Percentiles rank a stretch among this genome's conserved stretches.
phyloP scores from a whole-genome alignment of 2,329 filamentous ascomycete species.

The Alternaria sp. region DNA sequence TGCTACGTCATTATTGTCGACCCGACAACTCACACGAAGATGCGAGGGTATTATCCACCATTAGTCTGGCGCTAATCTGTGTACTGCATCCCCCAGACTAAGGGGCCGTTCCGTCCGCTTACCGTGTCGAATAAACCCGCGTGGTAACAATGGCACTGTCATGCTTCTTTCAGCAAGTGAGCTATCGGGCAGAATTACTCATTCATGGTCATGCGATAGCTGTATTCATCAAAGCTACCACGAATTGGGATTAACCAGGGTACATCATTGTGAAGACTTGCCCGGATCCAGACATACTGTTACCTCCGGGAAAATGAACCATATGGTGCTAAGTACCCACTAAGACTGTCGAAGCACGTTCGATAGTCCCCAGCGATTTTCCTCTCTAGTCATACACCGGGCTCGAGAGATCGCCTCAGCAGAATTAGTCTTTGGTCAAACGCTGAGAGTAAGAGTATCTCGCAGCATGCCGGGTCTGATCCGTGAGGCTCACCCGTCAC shows the following conservation, averaged over 20 bases:
- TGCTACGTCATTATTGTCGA: neutral
- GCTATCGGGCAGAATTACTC: neutral
- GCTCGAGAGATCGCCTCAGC: neutral
- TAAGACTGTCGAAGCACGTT: neutral
- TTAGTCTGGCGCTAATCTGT: neutral
- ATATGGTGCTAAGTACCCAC: neutral
- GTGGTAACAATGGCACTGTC: neutral
- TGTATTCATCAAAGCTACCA: neutral
- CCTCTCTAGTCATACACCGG: neutral
- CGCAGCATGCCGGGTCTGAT: neutral
- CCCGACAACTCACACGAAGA: neutral
- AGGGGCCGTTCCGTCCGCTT: slow-evolving; percentile 13
- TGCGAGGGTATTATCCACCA: neutral
- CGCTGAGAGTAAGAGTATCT: neutral
- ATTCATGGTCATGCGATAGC: neutral
- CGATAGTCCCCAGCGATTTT: neutral
- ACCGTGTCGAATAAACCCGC: neutral
- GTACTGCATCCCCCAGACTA: neutral
- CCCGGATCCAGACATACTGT: neutral
- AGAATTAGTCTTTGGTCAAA: neutral
- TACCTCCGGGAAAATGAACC: neutral
- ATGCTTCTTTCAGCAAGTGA: neutral
- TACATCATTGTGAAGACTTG: neutral
- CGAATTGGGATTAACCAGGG: neutral
- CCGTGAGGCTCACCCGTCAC: neutral